Percentiles rank a stretch among this genome's conserved stretches.
Evolutionary conservation across 805 yeast species (phyloP).

Genomic region (Sugiyamaella lignohabitans): DNA sequence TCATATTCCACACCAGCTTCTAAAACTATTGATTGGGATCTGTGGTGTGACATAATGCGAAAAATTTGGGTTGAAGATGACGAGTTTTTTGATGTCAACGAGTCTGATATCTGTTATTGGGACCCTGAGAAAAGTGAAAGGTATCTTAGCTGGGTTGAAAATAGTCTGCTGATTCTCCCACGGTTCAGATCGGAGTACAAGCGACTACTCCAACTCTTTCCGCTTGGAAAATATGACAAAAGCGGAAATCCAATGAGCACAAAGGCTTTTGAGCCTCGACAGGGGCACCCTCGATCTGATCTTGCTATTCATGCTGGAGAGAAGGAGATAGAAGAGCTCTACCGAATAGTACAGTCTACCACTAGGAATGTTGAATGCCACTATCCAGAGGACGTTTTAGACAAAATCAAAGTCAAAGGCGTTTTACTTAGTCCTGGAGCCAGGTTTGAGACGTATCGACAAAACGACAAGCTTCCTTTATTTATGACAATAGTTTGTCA

Average conservation of each 20-base stretch:
- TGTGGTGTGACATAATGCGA: constrained; percentile 22
- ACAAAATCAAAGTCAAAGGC: background rate
- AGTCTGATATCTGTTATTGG: constrained; percentile 42
- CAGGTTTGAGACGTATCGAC: background rate
- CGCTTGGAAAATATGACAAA: constrained; percentile 14
- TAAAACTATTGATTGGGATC: background rate
- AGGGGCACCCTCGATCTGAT: background rate
- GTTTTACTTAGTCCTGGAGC: background rate
- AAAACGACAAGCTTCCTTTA: background rate
- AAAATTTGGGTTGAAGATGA: constrained; percentile 25
- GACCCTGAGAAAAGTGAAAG: constrained; percentile 38
- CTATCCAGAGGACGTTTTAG: background rate
- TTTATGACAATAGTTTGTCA: background rate
- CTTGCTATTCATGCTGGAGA: background rate
- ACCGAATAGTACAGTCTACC: background rate
- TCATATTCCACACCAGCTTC: background rate
- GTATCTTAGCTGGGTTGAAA: constrained; percentile 48
- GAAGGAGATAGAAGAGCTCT: background rate
- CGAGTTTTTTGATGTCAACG: constrained; percentile 24
- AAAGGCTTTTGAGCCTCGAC: background rate
- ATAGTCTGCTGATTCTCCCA: no score
- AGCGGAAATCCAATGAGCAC: constrained; percentile 1
- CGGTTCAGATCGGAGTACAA: background rate
- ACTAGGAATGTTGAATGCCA: background rate
- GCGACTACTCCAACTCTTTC: constrained; percentile 22